Percentiles rank a stretch among this genome's conserved stretches.
Evolutionary conservation across 1,284 basidiomycete genomes (phyloP).

Genomic region (Pulveroboletus ridleyi): DNA sequence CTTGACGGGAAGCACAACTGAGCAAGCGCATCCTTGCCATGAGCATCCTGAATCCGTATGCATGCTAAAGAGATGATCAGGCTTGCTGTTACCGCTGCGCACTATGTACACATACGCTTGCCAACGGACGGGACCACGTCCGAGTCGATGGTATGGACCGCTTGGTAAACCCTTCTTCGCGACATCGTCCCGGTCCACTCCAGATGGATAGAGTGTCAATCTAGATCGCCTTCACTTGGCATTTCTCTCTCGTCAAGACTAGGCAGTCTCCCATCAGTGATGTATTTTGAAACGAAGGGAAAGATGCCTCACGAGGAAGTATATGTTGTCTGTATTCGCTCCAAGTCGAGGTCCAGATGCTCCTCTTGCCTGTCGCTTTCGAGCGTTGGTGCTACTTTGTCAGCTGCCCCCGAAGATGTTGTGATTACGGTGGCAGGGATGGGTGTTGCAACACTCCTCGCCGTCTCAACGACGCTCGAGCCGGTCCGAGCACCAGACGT

Average conservation of each 20-base stretch:
- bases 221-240: too few relatives aligned
- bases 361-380: background rate
- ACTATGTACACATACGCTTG: constrained; percentile 6
- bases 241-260: too few relatives aligned
- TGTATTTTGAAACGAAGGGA: too few relatives aligned
- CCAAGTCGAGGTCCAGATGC: background rate
- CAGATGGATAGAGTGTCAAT: too few relatives aligned
- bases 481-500: background rate
- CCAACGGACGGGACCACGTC: background rate
- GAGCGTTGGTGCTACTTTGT: background rate
- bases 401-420: too few relatives aligned
- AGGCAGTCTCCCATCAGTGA: too few relatives aligned
- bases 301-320: background rate
- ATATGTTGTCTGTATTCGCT: background rate
- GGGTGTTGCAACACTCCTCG: background rate
- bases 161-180: background rate
- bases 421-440: background rate
- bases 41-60: background rate
- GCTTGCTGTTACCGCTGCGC: too few relatives aligned
- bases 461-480: background rate
- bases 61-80: constrained; percentile 5
- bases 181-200: too few relatives aligned
- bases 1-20: background rate
- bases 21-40: background rate
- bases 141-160: background rate